Evolutionary conservation across 371 early-diverging fungal genomes (phyloP), one percentile per base, ranked within the genome.

Genomic region (Coemansia sp.): DNA sequence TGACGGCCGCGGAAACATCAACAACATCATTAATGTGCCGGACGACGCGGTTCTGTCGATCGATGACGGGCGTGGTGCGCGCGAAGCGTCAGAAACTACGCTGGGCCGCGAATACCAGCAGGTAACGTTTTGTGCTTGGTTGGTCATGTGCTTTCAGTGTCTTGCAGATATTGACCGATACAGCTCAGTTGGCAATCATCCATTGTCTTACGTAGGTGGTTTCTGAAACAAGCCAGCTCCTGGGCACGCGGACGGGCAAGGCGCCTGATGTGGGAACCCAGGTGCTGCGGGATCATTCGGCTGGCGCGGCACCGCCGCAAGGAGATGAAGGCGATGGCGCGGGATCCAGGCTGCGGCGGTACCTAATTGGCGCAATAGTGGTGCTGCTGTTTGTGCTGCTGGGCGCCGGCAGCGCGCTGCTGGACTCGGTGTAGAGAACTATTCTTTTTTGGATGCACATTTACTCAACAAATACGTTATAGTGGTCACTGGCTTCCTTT

Each of bases 1-100:
- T 14, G 72, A 72, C 43, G 69, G 64, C 2, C 42, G 44, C 38
- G 72, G 72, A 29, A 72, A 72, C 42, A 48, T 52, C 8, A 72
- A 72, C 61, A 72, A 72, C 24, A 42, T 72, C 34, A 33, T 68
- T 16, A 43, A 36, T 24, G 72, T 72, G 49, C 37, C 31, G 5
- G 14, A 14, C 10, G 51, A 44, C 12, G 56, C 40, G 14, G 51
- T 53, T 7, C 48, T 64, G 7, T 37, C 52, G 4, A 32, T 62
- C 34, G 52, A 46, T 10, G 38, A 44, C 32, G 37, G n/a, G 2
- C 50, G 14, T 16, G 46, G 51, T 3, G 31, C 31, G 33, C 14
- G 33, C 16, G 31, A 56, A 12, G 44, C 43, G 32, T 54, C 39
- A 0, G 39, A 37, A 37, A 39, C 36, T 6, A 54, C 55, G 40